Base-by-base conservation (phyloP, 2,329 filamentous ascomycete species). In the Fusarium agapanthi region DNA sequence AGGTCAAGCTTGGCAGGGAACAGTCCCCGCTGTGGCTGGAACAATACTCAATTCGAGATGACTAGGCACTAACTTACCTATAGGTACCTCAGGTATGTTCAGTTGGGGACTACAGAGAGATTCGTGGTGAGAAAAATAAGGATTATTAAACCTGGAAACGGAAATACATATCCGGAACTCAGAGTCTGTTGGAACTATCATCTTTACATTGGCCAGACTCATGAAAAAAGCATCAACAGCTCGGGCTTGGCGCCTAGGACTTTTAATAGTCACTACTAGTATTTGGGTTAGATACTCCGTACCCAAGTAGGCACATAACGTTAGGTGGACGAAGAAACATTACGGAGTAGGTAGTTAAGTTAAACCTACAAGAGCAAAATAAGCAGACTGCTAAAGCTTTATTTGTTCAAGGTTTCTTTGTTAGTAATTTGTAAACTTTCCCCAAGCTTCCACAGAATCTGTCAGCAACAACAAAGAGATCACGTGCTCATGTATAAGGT, bases 11-110 rank as follows among this genome's bases (percentile, higher is more conserved):
- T 69, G 57, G 48, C 44, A 35, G 16, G 30, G 38, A 57, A 35
- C 9, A 58, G 47, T 38, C 41, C 47, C 65, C 65, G 40, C 64
- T 50, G 48, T 63, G 64, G 65, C 56, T 67, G 41, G 56, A 62
- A 55, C 56, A 68, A 50, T 67, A 38, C 47, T 55, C 18, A 28
- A n/a, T n/a, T 34, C 26, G 8, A 28, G 22, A 34, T 50, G 30
- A 50, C 47, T 24, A 45, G 43, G 24, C 13, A 15, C 24, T 28
- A 43, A 26, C 41, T 44, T 22, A 43, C 30, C 35, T 40, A 37
- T 44, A n/a, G 41, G 24, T 12, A 22, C 13, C 34, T 35, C 13
- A 9, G 48, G 24, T 47, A 24, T 8, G 13, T 13, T 26, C 12
- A 32, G 20, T n/a, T 53, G 34, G 26, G 24, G 24, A 61, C 43